Evolutionary conservation across 2,329 filamentous ascomycete genomes (phyloP).

Genomic region (Talaromyces sp.): DNA sequence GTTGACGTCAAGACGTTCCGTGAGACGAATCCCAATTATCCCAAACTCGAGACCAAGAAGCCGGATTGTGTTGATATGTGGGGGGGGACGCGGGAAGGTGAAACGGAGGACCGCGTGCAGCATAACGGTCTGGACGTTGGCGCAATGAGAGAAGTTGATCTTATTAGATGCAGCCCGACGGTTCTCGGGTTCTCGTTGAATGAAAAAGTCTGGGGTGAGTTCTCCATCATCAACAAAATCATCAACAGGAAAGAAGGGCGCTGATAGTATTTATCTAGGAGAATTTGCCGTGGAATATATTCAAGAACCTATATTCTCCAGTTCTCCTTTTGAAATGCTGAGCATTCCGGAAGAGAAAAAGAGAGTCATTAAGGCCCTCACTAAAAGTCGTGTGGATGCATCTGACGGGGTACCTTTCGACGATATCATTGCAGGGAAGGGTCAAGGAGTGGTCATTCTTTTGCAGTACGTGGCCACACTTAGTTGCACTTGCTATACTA

Average conservation of each 20-base stretch:
- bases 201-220: constrained; percentile 10
- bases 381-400: not conserved
- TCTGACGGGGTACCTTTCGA: not conserved
- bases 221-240: not conserved
- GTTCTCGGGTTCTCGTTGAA: constrained; percentile 12
- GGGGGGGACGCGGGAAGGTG: no score
- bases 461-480: constrained; percentile 6
- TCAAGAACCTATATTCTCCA: constrained; percentile 14
- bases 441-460: constrained; percentile 4
- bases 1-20: no score
- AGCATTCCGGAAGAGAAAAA: constrained; percentile 12
- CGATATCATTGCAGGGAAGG: constrained; percentile 2
- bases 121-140: no score
- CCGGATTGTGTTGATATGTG: no score
- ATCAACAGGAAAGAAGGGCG: no score
- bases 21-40: no score
- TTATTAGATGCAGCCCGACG: constrained; percentile 4
- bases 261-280: not conserved
- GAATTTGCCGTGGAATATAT: constrained; percentile 16
- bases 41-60: no score
- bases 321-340: constrained; percentile 15
- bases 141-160: no score
- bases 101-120: no score
- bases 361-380: not conserved
- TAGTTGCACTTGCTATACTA: not conserved